phyloP scores from a whole-genome alignment of 495 filamentous ascomycete genomes.

The Penicillium cinerascens region DNA sequence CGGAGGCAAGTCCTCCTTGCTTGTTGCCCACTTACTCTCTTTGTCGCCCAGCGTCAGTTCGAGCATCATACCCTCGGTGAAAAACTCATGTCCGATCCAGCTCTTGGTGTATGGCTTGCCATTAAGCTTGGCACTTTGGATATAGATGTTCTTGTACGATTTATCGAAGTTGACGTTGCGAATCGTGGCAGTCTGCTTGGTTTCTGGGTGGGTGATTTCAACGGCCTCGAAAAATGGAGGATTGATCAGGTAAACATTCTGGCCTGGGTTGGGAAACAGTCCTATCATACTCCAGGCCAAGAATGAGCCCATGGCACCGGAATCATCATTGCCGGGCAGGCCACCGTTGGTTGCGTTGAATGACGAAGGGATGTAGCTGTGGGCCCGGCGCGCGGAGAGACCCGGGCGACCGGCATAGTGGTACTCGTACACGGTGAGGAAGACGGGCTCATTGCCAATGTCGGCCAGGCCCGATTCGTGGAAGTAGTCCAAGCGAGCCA shows the following conservation, averaged over 20 bases:
- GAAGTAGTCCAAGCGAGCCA: constrained; percentile 61
- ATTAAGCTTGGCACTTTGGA: constrained; percentile 68
- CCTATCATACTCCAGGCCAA: constrained; percentile 60
- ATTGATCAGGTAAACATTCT: constrained; percentile 71
- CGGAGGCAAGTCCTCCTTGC: constrained; percentile 62
- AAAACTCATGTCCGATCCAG: constrained; percentile 75
- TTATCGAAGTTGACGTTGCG: constrained; percentile 58
- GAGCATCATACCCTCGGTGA: constrained; percentile 64
- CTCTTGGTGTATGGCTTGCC: constrained; percentile 61
- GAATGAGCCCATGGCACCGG: constrained; percentile 59
- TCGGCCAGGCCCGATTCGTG: constrained; percentile 64
- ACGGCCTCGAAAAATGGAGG: constrained; percentile 63
- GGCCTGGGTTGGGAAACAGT: constrained; percentile 54
- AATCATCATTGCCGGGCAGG: constrained; percentile 67
- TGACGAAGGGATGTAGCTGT: constrained; percentile 62
- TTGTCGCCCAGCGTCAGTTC: constrained; percentile 60
- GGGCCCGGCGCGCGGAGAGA: constrained; percentile 56
- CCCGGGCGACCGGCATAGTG: constrained; percentile 69
- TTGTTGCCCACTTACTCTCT: constrained; percentile 69
- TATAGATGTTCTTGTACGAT: constrained; percentile 56
- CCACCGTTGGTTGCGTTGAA: constrained; percentile 58
- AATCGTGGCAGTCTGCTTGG: constrained; percentile 58
- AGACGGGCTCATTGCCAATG: constrained; percentile 70
- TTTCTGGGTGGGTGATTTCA: constrained; percentile 57
- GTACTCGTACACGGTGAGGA: constrained; percentile 67